phyloP scores from a whole-genome alignment of 768 basidiomycete species.

The Psilocybe cubensis region DNA sequence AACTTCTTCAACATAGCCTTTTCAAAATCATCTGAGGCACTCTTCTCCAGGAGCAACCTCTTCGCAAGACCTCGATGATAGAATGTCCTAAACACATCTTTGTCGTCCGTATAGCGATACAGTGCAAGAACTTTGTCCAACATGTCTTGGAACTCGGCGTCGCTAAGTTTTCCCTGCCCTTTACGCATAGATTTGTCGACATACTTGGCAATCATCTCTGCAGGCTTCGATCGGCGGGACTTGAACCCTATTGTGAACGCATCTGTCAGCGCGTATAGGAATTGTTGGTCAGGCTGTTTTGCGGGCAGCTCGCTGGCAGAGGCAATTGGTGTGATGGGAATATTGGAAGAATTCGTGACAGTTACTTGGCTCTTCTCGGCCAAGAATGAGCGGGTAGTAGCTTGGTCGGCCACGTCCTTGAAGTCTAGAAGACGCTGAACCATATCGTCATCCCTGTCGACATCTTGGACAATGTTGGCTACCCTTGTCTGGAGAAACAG shows the following conservation, averaged over 20 bases:
- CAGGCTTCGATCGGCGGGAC: constrained; percentile 78
- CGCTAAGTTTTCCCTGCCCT: constrained; percentile 74
- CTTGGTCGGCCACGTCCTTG: constrained; percentile 58
- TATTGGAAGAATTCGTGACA: constrained; percentile 16
- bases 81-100: constrained; percentile 93
- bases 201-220: constrained; percentile 92
- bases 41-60: constrained; percentile 80
- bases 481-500: constrained; percentile 51
- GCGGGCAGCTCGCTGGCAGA: constrained; percentile 35
- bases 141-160: constrained; percentile 61
- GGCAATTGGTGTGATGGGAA: constrained; percentile 11
- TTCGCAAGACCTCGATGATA: constrained; percentile 91
- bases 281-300: constrained; percentile 53
- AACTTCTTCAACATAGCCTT: constrained; percentile 82
- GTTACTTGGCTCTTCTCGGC: constrained; percentile 33
- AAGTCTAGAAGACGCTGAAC: constrained; percentile 71
- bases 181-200: constrained; percentile 86
- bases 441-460: constrained; percentile 72
- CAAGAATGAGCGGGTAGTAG: constrained; percentile 56
- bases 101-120: constrained; percentile 89
- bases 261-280: constrained; percentile 69
- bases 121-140: constrained; percentile 72
- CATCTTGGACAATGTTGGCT: constrained; percentile 66
- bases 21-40: constrained; percentile 88
- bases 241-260: constrained; percentile 79